Evolutionary conservation across 2,329 filamentous ascomycete genomes (phyloP), one percentile per base, ranked within the genome.

Genomic region (Daldinia sp.): DNA sequence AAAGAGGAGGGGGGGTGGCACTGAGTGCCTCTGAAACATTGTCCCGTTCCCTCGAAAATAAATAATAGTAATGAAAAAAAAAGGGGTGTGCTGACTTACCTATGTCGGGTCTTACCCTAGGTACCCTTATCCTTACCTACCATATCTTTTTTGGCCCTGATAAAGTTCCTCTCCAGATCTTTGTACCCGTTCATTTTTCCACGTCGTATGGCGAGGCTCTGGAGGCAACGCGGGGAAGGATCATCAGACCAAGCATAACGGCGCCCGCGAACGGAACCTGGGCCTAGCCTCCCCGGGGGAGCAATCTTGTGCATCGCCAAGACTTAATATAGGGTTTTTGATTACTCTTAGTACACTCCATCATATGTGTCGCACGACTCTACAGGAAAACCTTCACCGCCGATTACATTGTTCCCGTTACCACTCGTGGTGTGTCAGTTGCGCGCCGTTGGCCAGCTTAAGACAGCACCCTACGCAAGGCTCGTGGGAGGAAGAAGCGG

Each of bases 11-110:
- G 41, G 44, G 64, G 60, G 64, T 69, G 60, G 66, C 60, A 58
- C 42, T 23, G 53, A 60, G 53, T 1, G 7, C 39, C 20, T 46
- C 44, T 72, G 69, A 69, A 70, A 72, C 69, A 69, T 62, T 67
- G 60, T 67, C 69, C 67, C 67, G 64, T 37, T 54, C 35, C 46
- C 39, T 35, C 39, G 37, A 62, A 58, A 39, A 39, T 13, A 13
- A 39, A 35, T 35, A 35, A 35, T 35, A 35, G 10, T 35, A 9
- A 35, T 35, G 10, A 35, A 39, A 15, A 13, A 39, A 15, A 39
- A 65, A 64, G 44, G 63, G 69, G 69, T 72, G 69, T 72, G 64
- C 59, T 72, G 67, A 62, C 60, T 70, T 65, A 35, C 10, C 10
- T 35, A 66, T 59, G 56, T 63, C 60, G 67, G 41, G 61, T 59